Percentiles rank a stretch among this genome's conserved stretches.
Conservation (phyloP, 352 stramenopile species). For the Phytophthora nicotianae region DNA sequence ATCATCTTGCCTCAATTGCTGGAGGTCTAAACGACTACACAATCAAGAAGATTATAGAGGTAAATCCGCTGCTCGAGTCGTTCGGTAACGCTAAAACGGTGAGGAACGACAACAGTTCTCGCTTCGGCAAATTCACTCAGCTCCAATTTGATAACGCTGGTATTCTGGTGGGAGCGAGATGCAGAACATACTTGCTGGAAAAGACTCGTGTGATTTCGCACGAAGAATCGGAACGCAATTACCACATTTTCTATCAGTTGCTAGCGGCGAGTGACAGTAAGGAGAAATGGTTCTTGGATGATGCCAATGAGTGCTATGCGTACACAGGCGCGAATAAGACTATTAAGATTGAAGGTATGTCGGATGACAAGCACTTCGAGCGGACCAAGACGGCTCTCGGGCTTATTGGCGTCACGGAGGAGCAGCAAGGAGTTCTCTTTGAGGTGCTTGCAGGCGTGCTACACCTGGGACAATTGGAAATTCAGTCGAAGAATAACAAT, state of each 20-base stretch:
- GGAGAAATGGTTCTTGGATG: slow-evolving; percentile 53
- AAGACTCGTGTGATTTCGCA: slow-evolving; percentile 90
- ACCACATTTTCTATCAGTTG: slow-evolving; percentile 87
- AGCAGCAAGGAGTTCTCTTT: slow-evolving; percentile 70
- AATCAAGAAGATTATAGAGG: slow-evolving; percentile 84
- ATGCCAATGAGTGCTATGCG: slow-evolving; percentile 52
- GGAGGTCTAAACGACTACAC: slow-evolving; percentile 71
- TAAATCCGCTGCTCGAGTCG: slow-evolving; percentile 84
- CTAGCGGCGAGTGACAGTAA: slow-evolving; percentile 36
- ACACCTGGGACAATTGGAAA: slow-evolving; percentile 96
- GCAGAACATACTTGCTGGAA: slow-evolving; percentile 93
- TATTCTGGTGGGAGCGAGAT: slow-evolving; percentile 73
- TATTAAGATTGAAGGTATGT: slow-evolving; percentile 75
- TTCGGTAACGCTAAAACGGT: slow-evolving; percentile 95
- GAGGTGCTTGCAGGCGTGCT: slow-evolving; percentile 91
- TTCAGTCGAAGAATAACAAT: slow-evolving; percentile 82
- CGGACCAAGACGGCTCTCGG: slow-evolving; percentile 65
- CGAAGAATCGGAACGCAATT: slow-evolving; percentile 71
- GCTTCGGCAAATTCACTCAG: slow-evolving; percentile 98
- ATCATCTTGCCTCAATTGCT: slow-evolving; percentile 79
- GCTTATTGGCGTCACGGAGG: slow-evolving; percentile 63
- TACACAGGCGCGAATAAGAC: slow-evolving; percentile 69
- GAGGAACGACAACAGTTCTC: slow-evolving; percentile 95
- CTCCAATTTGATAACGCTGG: slow-evolving; percentile 90
- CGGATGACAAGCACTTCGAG: slow-evolving; percentile 74